These are phyloP conservation scores for Xylaria hypoxylon DNA, from an alignment of 2,329 filamentous ascomycete genomes.

Conservation along the genomic window DNA sequence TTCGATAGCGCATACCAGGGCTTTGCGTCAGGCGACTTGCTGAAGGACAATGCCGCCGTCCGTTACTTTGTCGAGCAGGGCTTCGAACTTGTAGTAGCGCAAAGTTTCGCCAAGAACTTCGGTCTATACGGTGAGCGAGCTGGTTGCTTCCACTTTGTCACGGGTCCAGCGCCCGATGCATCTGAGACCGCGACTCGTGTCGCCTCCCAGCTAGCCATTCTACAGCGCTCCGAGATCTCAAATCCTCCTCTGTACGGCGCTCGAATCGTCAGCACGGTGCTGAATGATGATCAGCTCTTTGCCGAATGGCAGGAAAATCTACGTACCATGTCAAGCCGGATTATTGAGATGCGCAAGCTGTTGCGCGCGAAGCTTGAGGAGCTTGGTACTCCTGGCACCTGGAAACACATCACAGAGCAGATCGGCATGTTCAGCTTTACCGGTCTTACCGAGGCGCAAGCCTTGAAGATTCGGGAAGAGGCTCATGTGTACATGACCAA, in stretches of 20 bases:
- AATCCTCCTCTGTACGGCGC: constrained; percentile 97
- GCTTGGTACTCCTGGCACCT: constrained; percentile 86
- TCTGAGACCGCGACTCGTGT: constrained; percentile 72
- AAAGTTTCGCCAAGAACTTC: constrained; percentile 98
- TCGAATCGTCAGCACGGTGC: constrained; percentile 82
- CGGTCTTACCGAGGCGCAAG: constrained; percentile 79
- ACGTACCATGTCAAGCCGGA: constrained; percentile 92
- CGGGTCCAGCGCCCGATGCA: constrained; percentile 76
- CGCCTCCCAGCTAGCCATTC: constrained; percentile 87
- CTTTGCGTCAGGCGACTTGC: constrained; percentile 91
- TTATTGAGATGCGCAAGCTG: constrained; percentile 88
- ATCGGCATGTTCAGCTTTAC: constrained; percentile 99
- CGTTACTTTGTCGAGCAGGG: constrained; percentile 94
- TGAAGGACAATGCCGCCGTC: constrained; percentile 88
- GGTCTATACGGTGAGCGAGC: constrained; percentile 97
- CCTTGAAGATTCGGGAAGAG: constrained; percentile 74
- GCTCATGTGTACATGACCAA: constrained; percentile 93
- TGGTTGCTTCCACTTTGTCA: constrained; percentile 95
- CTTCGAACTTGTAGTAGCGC: constrained; percentile 87
- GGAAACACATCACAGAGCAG: constrained; percentile 98
- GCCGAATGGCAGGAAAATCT: constrained; percentile 93
- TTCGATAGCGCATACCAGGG: constrained; percentile 99
- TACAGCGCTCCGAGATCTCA: constrained; percentile 97
- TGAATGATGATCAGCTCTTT: constrained; percentile 86
- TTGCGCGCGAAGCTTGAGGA: constrained; percentile 85